A percentile compares a stretch with the other conserved stretches of the same genome.
phyloP scores from a whole-genome alignment of 2,329 filamentous ascomycete species.

The Nemania serpens region DNA sequence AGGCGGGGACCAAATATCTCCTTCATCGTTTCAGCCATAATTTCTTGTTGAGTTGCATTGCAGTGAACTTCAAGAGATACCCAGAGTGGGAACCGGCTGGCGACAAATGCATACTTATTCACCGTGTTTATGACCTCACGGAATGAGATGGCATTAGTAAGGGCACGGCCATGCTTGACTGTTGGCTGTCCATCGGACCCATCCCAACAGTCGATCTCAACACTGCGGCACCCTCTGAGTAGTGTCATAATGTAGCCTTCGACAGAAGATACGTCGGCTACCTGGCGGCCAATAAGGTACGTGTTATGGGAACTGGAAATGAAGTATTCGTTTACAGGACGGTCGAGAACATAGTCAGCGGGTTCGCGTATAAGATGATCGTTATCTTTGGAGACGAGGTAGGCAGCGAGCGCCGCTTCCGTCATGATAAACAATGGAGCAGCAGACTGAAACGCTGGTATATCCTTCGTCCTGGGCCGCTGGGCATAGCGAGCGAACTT shows the following conservation, averaged over 20 bases:
- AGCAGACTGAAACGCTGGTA: conserved; percentile 49
- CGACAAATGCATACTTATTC: conserved; percentile 90
- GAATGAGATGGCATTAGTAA: conserved; percentile 89
- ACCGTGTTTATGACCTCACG: conserved; percentile 90
- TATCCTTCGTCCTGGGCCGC: conserved; percentile 56
- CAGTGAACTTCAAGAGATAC: conserved; percentile 97
- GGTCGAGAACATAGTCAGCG: conserved; percentile 69
- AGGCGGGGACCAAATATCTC: conserved; percentile 81
- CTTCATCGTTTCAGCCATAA: conserved; percentile 90
- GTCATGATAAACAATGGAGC: conserved; percentile 67
- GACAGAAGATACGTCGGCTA: conserved; percentile 86
- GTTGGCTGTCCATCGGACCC: conserved; percentile 84
- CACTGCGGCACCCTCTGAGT: conserved; percentile 86
- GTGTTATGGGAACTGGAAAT: conserved; percentile 99
- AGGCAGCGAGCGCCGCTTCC: conserved; percentile 77
- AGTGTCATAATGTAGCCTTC: conserved; percentile 93
- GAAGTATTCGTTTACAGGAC: conserved; percentile 94
- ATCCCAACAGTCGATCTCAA: conserved; percentile 99
- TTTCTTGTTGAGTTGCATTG: conserved; percentile 76
- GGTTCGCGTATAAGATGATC: conserved; percentile 65
- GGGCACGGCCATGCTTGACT: conserved; percentile 87
- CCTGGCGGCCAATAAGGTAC: conserved; percentile 88
- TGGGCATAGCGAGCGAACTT: conserved; percentile 74
- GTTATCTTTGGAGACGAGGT: conserved; percentile 76
- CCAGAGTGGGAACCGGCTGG: conserved; percentile 86